Conservation (phyloP, 148 eudicot species). For the Camellia lanceoleosa region DNA sequence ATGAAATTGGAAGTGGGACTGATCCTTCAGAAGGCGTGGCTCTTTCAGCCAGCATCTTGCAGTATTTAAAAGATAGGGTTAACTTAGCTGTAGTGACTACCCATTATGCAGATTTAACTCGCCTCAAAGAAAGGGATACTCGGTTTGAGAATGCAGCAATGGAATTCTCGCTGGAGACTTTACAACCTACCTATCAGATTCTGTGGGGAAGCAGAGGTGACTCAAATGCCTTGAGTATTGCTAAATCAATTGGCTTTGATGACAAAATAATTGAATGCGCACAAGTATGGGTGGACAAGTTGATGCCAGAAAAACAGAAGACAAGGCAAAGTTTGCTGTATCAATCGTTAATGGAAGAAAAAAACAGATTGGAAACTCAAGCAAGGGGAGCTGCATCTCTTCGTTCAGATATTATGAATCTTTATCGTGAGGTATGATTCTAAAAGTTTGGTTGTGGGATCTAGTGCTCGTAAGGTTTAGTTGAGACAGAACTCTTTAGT, state of each 20-base stretch:
- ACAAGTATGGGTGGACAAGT: constrained; percentile 62
- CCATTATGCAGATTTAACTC: constrained; percentile 85
- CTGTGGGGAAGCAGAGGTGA: constrained; percentile 90
- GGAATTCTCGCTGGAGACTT: constrained; percentile 81
- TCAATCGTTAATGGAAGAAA: constrained; percentile 75
- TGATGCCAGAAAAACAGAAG: constrained; percentile 78
- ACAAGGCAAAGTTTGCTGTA: constrained; percentile 61
- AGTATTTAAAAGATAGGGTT: constrained; percentile 72
- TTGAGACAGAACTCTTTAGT: not conserved
- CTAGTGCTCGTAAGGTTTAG: not conserved
- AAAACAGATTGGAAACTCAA: constrained; percentile 54
- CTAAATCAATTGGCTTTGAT: constrained; percentile 82
- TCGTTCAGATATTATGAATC: constrained; percentile 58
- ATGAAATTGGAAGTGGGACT: constrained; percentile 96
- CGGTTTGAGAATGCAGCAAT: constrained; percentile 93
- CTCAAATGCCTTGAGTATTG: constrained; percentile 88
- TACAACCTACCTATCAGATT: constrained; percentile 84
- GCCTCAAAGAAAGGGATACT: constrained; percentile 55
- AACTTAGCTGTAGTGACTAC: constrained; percentile 87
- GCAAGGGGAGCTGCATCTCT: constrained; percentile 64
- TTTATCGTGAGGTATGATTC: constrained; percentile 68
- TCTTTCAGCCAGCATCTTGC: constrained; percentile 86
- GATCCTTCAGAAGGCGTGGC: constrained; percentile 97
- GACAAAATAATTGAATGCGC: constrained; percentile 67
- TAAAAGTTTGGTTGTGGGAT: constrained; percentile 12